phyloP scores from a whole-genome alignment of 352 stramenopile genomes.

The Phytophthora pseudosyringae region DNA sequence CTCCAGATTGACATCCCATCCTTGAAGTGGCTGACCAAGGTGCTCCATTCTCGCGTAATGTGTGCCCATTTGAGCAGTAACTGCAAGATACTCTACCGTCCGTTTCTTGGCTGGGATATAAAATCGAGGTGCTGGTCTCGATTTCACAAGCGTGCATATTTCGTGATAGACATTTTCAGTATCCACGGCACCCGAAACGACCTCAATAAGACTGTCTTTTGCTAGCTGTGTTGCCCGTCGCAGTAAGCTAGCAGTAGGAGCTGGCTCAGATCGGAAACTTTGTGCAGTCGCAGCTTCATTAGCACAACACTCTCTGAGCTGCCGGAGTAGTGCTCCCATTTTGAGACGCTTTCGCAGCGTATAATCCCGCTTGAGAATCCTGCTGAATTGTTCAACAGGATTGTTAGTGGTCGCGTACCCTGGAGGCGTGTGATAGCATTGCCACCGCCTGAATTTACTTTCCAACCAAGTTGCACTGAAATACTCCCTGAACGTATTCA shows the following conservation, averaged over 20 bases:
- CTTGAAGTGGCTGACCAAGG: not conserved
- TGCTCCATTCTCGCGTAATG: not conserved
- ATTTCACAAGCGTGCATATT: not conserved
- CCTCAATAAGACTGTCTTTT: not conserved
- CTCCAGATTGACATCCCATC: not conserved
- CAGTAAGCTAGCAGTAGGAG: too few relatives aligned
- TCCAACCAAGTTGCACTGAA: too few relatives aligned
- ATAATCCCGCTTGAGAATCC: not conserved
- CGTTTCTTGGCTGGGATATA: not conserved
- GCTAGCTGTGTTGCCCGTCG: not conserved
- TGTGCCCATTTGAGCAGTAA: not conserved
- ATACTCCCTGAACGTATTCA: too few relatives aligned
- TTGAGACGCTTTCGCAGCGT: not conserved
- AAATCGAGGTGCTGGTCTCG: not conserved
- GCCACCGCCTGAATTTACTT: too few relatives aligned
- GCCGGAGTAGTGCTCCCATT: not conserved
- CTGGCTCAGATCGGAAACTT: too few relatives aligned
- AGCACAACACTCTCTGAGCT: not conserved
- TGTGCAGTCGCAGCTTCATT: not conserved
- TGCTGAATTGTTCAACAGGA: too few relatives aligned
- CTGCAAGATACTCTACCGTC: not conserved
- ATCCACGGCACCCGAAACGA: too few relatives aligned
- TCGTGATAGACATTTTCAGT: not conserved
- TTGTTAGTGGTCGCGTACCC: too few relatives aligned
- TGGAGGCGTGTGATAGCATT: too few relatives aligned